A percentile compares a stretch with the other conserved stretches of the same genome.
phyloP scores from a whole-genome alignment of 2,329 filamentous ascomycete genomes.

The Botrytis byssoidea region DNA sequence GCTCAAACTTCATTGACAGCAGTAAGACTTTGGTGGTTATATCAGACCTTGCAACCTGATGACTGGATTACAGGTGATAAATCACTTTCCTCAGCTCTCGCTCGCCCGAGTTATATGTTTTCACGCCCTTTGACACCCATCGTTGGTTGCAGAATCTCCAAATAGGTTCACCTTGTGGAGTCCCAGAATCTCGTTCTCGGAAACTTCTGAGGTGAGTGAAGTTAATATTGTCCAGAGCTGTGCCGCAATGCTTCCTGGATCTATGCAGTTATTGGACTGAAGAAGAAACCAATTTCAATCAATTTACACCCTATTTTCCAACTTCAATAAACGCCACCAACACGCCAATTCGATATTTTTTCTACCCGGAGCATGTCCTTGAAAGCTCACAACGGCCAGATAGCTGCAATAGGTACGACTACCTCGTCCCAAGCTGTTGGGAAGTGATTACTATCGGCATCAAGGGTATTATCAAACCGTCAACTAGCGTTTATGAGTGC shows the following conservation, averaged over 20 bases:
- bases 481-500: not conserved
- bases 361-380: too few species aligned
- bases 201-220: not conserved
- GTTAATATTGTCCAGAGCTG: not conserved
- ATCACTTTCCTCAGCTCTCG: not conserved
- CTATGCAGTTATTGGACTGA: not conserved
- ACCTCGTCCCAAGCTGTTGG: not conserved
- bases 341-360: not conserved
- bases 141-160: not conserved
- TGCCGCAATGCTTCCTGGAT: not conserved
- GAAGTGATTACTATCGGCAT: not conserved
- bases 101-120: not conserved
- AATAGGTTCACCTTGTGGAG: too few species aligned
- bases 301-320: not conserved
- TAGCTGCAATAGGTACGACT: not conserved
- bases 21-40: not conserved
- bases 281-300: not conserved
- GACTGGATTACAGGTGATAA: not conserved
- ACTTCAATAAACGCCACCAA: not conserved
- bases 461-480: not conserved
- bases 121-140: not conserved
- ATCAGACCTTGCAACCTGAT: not conserved
- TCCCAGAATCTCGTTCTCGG: not conserved
- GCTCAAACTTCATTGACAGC: not conserved
- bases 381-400: not conserved